Conservation (phyloP, 2,329 filamentous ascomycete genomes). For the Neophaeococcomyces mojaviensis region DNA sequence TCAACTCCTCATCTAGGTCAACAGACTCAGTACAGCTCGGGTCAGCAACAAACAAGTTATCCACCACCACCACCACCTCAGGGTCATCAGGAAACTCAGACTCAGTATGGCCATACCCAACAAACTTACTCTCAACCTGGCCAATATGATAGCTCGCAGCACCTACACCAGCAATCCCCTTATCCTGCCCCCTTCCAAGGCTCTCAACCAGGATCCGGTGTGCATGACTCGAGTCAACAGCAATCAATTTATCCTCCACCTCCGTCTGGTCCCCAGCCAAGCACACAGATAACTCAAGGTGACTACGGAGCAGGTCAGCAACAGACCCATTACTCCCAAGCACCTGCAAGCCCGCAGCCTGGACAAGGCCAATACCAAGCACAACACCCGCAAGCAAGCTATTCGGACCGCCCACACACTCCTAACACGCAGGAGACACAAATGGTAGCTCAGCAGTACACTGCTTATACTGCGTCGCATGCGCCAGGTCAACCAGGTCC, state of each 20-base stretch:
- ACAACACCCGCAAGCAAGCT: neutral
- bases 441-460: slow-evolving; percentile 1
- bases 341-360: slow-evolving; percentile 1
- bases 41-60: neutral
- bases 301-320: neutral
- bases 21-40: neutral
- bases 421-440: neutral
- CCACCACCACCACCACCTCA: neutral
- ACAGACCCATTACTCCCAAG: neutral
- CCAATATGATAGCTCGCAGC: neutral
- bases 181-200: slow-evolving; percentile 29
- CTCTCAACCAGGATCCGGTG: slow-evolving; percentile 5
- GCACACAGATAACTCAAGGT: slow-evolving; percentile 1
- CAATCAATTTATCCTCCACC: neutral
- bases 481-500: slow-evolving; percentile 9
- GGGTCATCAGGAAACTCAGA: neutral
- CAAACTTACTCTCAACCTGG: neutral
- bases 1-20: neutral
- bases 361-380: neutral
- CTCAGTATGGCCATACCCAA: slow-evolving; percentile 2
- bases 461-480: slow-evolving; percentile 1
- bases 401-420: neutral
- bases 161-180: slow-evolving; percentile 25
- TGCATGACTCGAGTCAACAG: neutral
- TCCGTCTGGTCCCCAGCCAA: neutral